phyloP scores from a whole-genome alignment of 2,329 filamentous ascomycete species.

The Phaeophleospora eucalypticola region DNA sequence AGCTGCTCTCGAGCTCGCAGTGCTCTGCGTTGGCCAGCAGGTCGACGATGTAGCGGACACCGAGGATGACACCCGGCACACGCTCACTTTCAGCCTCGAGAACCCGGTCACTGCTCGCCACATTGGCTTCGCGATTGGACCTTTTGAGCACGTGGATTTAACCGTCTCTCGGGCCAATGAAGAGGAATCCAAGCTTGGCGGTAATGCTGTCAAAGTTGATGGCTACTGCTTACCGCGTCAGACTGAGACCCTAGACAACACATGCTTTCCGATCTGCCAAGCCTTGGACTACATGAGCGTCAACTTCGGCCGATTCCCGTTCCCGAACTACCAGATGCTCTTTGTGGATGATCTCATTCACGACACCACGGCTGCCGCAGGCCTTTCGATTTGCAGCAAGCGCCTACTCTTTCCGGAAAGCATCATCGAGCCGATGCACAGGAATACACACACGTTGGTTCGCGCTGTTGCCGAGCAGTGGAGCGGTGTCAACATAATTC shows the following conservation, averaged over 20 bases:
- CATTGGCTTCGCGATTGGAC: slow-evolving; percentile 88
- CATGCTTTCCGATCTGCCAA: slow-evolving; percentile 76
- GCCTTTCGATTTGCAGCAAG: slow-evolving; percentile 81
- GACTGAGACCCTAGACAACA: slow-evolving; percentile 77
- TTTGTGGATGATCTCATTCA: slow-evolving; percentile 85
- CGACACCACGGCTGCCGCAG: slow-evolving; percentile 73
- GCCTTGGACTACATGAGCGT: slow-evolving; percentile 90
- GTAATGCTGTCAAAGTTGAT: slow-evolving; percentile 81
- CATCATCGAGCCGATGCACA: slow-evolving; percentile 79
- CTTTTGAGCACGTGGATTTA: slow-evolving; percentile 89
- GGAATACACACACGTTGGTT: slow-evolving; percentile 74
- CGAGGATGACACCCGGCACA: slow-evolving; percentile 75
- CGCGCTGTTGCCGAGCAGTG: slow-evolving; percentile 87
- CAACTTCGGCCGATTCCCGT: slow-evolving; percentile 85
- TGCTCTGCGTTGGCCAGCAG: slow-evolving; percentile 85
- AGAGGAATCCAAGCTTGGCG: slow-evolving; percentile 84
- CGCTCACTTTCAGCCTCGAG: slow-evolving; percentile 75
- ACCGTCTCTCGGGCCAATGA: slow-evolving; percentile 79
- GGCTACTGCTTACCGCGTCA: slow-evolving; percentile 87
- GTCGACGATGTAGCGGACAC: slow-evolving; percentile 76
- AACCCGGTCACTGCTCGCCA: slow-evolving; percentile 78
- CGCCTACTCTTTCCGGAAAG: slow-evolving; percentile 79
- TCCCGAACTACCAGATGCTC: slow-evolving; percentile 84
- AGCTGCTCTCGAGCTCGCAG: slow-evolving; percentile 79
- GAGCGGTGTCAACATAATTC: slow-evolving; percentile 88